Base-by-base conservation (phyloP, 2,329 filamentous ascomycete genomes). In the Talaromyces sp. region DNA sequence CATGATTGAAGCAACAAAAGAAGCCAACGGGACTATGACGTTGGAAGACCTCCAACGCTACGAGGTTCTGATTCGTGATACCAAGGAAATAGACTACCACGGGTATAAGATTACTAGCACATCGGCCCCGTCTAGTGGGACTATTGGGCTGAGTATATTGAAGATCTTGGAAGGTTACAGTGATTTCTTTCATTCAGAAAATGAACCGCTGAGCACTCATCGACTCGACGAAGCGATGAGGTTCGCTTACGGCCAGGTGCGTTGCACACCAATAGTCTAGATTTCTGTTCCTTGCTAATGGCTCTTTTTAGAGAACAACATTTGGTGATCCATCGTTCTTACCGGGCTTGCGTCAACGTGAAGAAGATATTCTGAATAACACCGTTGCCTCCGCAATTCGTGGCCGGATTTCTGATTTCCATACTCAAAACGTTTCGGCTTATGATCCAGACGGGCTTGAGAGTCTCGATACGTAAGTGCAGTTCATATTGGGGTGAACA, bases 151-250 rank as follows among this genome's bases (percentile, higher is more conserved):
- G 68, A 87, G 85, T 62, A 87, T 88, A 2, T 80, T 98, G 70
- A 96, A 96, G 72, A 92, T 88, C 35, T 83, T 97, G 75, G 88
- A 93, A 74, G 89, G 90, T 18, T 96, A 92, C 70, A 77, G 84
- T 0, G 75, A 79, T 40, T 86, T 93, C 55, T 87, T 85, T 18
- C 77, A 85, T 12, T 76, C 82, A 1, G 78, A 84, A 48, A 77
- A 75, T 18, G 67, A 84, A 21, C 88, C 91, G 68, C 78, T 96
- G 0, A 91, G 88, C 40, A 88, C 88, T 0, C 95, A 98, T 76
- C 86, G 90, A 14, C 83, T 96, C 67, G 86, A 92, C 70, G 95
- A 98, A 80, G 89, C 92, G 12, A 91, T 96, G 79, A 85, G 92
- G 23, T 98, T 96, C 73, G 92, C 86, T 2, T 98, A 97, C 72